A percentile compares a stretch with the other conserved stretches of the same genome.
These are phyloP conservation scores for Mycena metata DNA, from an alignment of 768 basidiomycete species.

Conservation along the genomic window DNA sequence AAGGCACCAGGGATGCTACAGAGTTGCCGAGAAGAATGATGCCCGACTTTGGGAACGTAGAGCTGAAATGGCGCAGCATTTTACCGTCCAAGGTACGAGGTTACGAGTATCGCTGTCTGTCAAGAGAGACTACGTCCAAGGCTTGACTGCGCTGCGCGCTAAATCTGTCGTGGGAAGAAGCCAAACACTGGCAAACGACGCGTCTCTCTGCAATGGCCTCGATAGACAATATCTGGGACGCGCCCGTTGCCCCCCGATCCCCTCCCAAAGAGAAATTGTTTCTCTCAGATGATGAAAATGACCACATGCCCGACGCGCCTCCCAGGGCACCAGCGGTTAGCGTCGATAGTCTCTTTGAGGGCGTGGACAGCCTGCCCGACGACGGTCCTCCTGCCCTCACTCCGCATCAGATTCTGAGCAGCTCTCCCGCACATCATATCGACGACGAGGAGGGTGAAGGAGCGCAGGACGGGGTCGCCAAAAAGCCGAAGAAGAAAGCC, in stretches of 20 bases:
- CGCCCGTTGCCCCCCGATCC: conserved; percentile 53
- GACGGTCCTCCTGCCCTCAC: conserved; percentile 48
- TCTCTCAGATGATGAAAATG: conserved; percentile 66
- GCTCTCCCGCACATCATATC: conserved; percentile 60
- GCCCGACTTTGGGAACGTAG: conserved; percentile 75
- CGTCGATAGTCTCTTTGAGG: conserved; percentile 59
- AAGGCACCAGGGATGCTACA: conserved; percentile 75
- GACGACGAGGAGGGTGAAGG: conserved; percentile 36
- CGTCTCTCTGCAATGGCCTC: conserved; percentile 46
- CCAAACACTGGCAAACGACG: conserved; percentile 30
- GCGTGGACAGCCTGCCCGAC: conserved; percentile 47
- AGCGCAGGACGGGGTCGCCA: conserved; percentile 44
- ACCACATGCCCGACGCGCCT: conserved; percentile 42
- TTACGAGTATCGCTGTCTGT: too few species aligned
- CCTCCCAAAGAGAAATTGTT: conserved; percentile 59
- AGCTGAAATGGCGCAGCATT: conserved; percentile 32
- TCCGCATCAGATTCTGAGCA: conserved; percentile 63
- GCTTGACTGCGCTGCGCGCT: neutral
- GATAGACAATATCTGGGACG: conserved; percentile 74
- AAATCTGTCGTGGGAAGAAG: neutral
- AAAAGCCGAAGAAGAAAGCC: conserved; percentile 64
- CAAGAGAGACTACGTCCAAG: too few species aligned
- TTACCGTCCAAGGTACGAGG: neutral
- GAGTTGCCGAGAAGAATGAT: conserved; percentile 76
- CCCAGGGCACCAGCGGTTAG: conserved; percentile 55